Base-by-base conservation (phyloP, 768 basidiomycete species). In the Tylopilus sp. region DNA sequence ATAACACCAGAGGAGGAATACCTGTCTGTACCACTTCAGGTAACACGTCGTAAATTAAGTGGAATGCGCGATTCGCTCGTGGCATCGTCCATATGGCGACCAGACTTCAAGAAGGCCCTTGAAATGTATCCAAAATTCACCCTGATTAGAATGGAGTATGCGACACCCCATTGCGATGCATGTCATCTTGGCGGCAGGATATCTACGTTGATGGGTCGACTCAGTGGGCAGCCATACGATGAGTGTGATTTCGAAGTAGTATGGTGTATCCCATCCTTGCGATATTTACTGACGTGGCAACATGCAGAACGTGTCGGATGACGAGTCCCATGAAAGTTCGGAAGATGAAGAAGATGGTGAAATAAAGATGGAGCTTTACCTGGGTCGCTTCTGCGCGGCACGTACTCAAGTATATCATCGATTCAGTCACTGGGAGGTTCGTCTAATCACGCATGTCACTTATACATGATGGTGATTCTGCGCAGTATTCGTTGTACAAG, bases 371-470 rank as follows among this genome's bases (percentile, higher is more conserved):
- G 76, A 79, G 56, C 83, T 85, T 58, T 68, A 83, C 58, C 74
- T 92, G 4, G 90, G 90, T n/a, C 79, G 86, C 30, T 91, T 90
- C 62, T 93, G 90, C 64, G 89, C 85, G 3, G 71, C 71, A 43
- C 77, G 90, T 46, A 83, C 84, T 3, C 70, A 66, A 46, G 79
- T 83, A 17, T 93, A 79, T 58, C 90, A 92, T 61, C 68, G 76
- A 47, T 83, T 91, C 60, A 78, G 76, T 18, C 90, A 93, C 60
- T 93, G 90, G 90, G 89, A 91, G 81, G 90, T 90, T 54, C 50
- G 77, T 69, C 35, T 50, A 31, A 40, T 55, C 25, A 30, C 31
- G 13, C 31, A 33, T 15, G 21, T 17, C 36, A 13, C 40, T 44
- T 12, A 11, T 12, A 40, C 28, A 38, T 49, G 51, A 53, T 12